Conservation (phyloP, 371 early-diverging fungal species). For the Lichtheimia ramosa region DNA sequence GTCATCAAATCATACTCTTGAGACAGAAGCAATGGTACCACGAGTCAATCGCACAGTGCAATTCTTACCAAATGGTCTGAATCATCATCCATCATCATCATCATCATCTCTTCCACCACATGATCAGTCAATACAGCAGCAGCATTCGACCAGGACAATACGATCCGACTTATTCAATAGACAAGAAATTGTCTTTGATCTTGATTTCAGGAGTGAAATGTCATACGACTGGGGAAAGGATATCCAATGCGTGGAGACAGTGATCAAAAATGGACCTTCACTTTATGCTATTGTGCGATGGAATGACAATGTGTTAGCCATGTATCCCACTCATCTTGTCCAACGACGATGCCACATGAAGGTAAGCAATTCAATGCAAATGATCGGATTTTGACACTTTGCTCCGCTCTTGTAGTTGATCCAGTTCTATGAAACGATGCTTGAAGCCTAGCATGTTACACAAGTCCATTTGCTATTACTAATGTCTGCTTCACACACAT, state of each 20-base stretch:
- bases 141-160: no score
- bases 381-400: neutral
- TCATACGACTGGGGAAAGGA: constrained; percentile 9
- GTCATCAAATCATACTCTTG: no score
- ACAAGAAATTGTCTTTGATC: constrained; percentile 8
- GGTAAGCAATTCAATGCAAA: constrained; percentile 5
- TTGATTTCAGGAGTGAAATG: constrained; percentile 4
- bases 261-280: neutral
- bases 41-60: no score
- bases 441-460: constrained; percentile 1
- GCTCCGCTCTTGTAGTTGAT: neutral
- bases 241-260: constrained; percentile 7
- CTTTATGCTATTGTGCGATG: constrained; percentile 16
- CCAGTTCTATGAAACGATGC: constrained; percentile 11
- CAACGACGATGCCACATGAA: constrained; percentile 10
- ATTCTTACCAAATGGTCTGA: neutral
- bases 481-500: neutral
- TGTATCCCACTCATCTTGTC: constrained; percentile 12
- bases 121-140: no score
- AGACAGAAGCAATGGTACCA: no score
- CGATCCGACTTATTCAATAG: no score
- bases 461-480: constrained; percentile 2
- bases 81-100: no score
- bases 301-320: constrained; percentile 8
- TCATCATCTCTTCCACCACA: no score